These are phyloP conservation scores for Prunus dulcis DNA, from an alignment of 306 rosid species.

Conservation along the genomic window DNA sequence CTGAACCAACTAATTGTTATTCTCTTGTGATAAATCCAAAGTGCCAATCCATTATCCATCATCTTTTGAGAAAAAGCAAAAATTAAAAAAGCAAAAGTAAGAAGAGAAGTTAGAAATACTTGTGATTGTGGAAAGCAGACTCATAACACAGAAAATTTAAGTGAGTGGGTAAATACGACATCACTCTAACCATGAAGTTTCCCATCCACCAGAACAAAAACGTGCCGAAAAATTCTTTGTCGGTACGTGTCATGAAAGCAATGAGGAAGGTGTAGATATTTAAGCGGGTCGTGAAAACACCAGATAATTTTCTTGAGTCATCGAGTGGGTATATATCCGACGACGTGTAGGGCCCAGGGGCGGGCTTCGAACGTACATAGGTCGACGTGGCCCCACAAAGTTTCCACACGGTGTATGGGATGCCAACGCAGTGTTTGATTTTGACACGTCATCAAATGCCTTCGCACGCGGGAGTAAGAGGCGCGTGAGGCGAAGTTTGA, in stretches of 20 bases:
- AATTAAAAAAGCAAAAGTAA: too few species aligned
- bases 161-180: background rate
- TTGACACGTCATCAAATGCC: constrained; percentile 10
- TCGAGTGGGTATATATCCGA: constrained; percentile 6
- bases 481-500: constrained; percentile 34
- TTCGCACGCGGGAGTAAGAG: background rate
- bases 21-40: too few species aligned
- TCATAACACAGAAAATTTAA: too few species aligned
- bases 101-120: too few species aligned
- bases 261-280: background rate
- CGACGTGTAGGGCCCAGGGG: background rate
- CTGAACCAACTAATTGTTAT: too few species aligned
- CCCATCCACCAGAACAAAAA: background rate
- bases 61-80: too few species aligned
- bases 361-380: background rate
- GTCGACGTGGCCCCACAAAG: background rate
- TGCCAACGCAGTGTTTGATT: background rate
- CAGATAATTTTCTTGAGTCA: background rate
- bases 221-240: background rate
- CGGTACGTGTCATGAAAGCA: background rate
- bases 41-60: too few species aligned
- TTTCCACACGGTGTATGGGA: background rate
- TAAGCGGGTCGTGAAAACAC: background rate
- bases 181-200: background rate
- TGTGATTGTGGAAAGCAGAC: too few species aligned